Conservation (phyloP, 208 protist genomes). For the Trypanosoma rangeli region DNA sequence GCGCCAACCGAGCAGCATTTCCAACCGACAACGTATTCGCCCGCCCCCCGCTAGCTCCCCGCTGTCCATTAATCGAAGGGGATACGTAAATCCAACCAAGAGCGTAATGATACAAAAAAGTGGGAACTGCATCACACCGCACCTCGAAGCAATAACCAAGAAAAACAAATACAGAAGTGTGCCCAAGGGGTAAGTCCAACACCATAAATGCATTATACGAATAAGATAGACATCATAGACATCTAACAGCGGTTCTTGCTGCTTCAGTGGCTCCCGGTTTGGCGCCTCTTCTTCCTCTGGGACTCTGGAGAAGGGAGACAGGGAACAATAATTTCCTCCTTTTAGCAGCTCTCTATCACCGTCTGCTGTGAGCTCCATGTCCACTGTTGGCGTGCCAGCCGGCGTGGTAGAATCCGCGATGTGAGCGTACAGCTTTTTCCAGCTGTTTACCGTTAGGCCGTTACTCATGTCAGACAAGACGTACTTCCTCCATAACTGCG, state of each 20-base stretch:
- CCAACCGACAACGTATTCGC: slow-evolving; percentile 2
- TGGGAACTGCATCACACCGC: slow-evolving; percentile 6
- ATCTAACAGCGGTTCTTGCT: background rate
- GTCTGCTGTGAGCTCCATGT: background rate
- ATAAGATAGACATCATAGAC: slow-evolving; percentile 21
- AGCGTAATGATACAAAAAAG: slow-evolving; percentile 16
- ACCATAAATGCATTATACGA: slow-evolving; percentile 25
- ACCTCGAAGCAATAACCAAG: slow-evolving; percentile 4
- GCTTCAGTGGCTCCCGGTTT: background rate
- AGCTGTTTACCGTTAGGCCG: background rate
- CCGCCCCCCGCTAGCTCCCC: background rate
- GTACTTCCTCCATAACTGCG: background rate
- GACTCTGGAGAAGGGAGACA: background rate
- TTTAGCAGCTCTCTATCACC: background rate
- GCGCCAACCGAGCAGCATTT: slow-evolving; percentile 5
- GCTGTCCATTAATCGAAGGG: background rate
- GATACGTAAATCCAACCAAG: background rate
- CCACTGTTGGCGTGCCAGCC: background rate
- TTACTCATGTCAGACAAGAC: background rate
- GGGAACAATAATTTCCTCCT: background rate
- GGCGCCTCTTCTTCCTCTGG: background rate
- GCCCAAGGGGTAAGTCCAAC: slow-evolving; percentile 16
- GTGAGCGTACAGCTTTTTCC: background rate
- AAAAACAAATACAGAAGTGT: slow-evolving; percentile 14
- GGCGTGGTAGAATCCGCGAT: background rate